phyloP scores from a whole-genome alignment of 139 green algal genomes.

The Raphidocelis subcapitata region DNA sequence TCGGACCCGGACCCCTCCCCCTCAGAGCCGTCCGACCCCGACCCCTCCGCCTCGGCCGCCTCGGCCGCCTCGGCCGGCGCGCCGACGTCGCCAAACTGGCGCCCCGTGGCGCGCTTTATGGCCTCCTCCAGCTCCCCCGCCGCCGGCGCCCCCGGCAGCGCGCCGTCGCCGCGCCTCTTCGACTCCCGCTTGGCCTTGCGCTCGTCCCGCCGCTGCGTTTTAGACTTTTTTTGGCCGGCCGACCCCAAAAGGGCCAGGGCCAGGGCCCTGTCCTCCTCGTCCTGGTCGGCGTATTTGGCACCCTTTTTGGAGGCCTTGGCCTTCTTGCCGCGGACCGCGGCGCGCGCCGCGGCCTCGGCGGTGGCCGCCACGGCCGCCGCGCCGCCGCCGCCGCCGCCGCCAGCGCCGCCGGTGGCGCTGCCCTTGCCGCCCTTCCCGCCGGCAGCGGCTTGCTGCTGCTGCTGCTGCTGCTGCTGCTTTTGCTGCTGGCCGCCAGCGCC shows the following conservation, averaged over 20 bases:
- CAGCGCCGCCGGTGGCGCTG: background rate
- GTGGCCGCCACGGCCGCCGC: constrained; percentile 16
- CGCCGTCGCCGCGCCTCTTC: constrained; percentile 7
- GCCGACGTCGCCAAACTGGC: constrained; percentile 34
- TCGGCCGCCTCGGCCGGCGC: background rate
- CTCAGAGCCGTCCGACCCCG: no score
- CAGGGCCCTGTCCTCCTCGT: constrained; percentile 89
- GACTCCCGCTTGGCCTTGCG: constrained; percentile 63
- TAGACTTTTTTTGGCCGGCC: constrained; percentile 67
- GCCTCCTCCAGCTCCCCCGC: constrained; percentile 33
- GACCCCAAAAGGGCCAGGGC: constrained; percentile 49
- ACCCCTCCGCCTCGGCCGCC: constrained; percentile 13
- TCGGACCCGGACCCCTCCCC: background rate
- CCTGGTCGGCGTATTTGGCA: constrained; percentile 91
- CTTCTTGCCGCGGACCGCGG: constrained; percentile 75
- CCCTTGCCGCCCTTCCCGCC: constrained; percentile 7
- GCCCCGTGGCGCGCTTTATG: constrained; percentile 53
- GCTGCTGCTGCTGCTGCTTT: constrained; percentile 22
- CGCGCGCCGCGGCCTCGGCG: constrained; percentile 16
- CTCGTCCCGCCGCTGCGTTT: constrained; percentile 54
- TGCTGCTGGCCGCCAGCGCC: constrained; percentile 15
- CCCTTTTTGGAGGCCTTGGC: constrained; percentile 63
- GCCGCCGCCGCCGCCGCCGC: constrained; percentile 5
- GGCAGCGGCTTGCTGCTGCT: constrained; percentile 9
- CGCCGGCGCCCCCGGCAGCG: background rate